Evolutionary conservation across 2,329 filamentous ascomycete genomes (phyloP), one percentile per base, ranked within the genome.

Genomic region (Coniochaeta hoffmannii): DNA sequence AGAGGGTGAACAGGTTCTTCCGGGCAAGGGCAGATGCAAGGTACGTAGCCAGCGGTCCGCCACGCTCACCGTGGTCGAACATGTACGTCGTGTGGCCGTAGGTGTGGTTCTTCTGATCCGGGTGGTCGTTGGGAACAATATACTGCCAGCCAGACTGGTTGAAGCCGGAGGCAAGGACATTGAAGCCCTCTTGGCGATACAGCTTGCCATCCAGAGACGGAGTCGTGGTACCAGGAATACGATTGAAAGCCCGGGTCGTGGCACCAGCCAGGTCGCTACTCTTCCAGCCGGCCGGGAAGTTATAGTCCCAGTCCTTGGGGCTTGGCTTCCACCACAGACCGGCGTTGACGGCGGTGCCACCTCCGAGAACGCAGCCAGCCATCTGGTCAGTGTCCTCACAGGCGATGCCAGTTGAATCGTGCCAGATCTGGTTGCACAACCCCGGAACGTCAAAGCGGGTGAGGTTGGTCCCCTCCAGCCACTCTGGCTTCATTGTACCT

Each of bases 211-310:
- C 86, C 61, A 74, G 72, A 0, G 86, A 89, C 1, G 88, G 86
- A 46, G 74, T 72, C 49, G 80, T 81, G 0, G 85, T 89, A 31
- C 86, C 87, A 0, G 86, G 86, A 58, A 89, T 90, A n/a, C 86
- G 79, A 34, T 75, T 71, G 66, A 89, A 90, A 7, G 86, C 81
- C 41, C 82, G 78, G 28, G 79, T 70, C 6, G 84, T 81, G 1
- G 87, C 81, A 24, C 72, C 66, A 57, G 72, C 71, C 65, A 90
- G 79, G 61, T 90, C 85, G 6, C 71, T 66, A 17, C 82, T 76
- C 68, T 87, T 84, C 88, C 88, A 91, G 30, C 87, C 87, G 1
- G 71, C 60, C 1, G 88, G 88, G 72, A 88, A 91, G 67, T 87
- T 87, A 66, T 80, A 77, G 65, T 90, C 84, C 74, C 87, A 90